Evolutionary conservation across 2,329 filamentous ascomycete genomes (phyloP).

Genomic region (Emergomyces africanus): DNA sequence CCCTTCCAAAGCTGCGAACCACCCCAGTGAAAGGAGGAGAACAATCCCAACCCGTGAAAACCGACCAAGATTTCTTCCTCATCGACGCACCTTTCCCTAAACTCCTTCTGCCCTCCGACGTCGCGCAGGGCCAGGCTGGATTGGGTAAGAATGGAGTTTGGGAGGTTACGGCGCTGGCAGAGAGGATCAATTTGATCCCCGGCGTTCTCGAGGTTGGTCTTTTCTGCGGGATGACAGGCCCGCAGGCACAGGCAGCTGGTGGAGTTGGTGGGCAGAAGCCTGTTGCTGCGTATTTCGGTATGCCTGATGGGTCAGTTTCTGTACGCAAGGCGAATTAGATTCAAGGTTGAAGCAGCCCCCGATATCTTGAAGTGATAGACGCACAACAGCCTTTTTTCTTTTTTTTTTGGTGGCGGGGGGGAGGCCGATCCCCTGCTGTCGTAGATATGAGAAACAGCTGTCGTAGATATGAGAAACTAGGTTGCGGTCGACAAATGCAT

Average conservation of each 20-base stretch:
- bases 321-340: conserved; percentile 33
- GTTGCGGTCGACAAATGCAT: too few species aligned
- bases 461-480: too few species aligned
- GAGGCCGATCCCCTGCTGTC: too few species aligned
- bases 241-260: conserved; percentile 49
- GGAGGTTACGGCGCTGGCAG: conserved; percentile 65
- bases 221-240: conserved; percentile 71
- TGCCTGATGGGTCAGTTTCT: conserved; percentile 60
- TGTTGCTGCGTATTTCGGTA: conserved; percentile 87
- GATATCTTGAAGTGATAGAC: neutral
- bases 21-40: conserved; percentile 63
- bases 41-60: conserved; percentile 49
- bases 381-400: neutral
- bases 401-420: too few species aligned
- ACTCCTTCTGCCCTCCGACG: conserved; percentile 52
- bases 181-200: conserved; percentile 63
- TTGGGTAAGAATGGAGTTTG: conserved; percentile 55
- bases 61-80: conserved; percentile 78
- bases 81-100: conserved; percentile 81
- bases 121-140: conserved; percentile 35
- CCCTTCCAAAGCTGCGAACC: conserved; percentile 56
- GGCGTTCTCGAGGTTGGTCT: conserved; percentile 88
- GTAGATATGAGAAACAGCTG: too few species aligned
- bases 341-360: neutral
- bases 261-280: conserved; percentile 72